Percentiles rank a stretch among this genome's conserved stretches.
Evolutionary conservation across 495 filamentous ascomycete species (phyloP).

Genomic region (Platismatia glauca): DNA sequence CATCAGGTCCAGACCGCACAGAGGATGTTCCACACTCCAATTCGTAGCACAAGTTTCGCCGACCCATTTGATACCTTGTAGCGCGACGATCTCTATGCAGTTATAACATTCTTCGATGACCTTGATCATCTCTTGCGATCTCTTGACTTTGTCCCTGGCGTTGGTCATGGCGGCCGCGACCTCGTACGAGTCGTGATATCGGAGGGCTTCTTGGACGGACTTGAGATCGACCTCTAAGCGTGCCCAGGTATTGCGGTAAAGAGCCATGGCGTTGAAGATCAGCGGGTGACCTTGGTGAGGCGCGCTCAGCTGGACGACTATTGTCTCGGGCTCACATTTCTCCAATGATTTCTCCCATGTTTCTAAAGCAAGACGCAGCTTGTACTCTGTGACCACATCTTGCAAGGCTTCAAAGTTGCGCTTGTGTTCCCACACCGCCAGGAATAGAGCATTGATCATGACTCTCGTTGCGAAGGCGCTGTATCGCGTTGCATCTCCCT

Average conservation of each 20-base stretch:
- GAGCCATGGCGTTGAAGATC: constrained; percentile 97
- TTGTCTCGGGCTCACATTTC: constrained; percentile 84
- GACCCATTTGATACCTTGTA: constrained; percentile 95
- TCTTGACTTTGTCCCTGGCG: constrained; percentile 84
- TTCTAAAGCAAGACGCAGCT: constrained; percentile 88
- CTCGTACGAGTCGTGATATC: constrained; percentile 94
- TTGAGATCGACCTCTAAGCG: constrained; percentile 93
- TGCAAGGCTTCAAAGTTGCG: constrained; percentile 91
- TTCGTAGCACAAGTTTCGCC: constrained; percentile 93
- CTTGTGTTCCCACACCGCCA: constrained; percentile 98
- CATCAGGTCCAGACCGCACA: constrained; percentile 95
- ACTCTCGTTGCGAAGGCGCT: constrained; percentile 96
- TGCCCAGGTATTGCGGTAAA: constrained; percentile 89
- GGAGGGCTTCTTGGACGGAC: constrained; percentile 88
- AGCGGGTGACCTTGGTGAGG: constrained; percentile 96
- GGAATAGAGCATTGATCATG: constrained; percentile 97
- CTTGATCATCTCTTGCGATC: constrained; percentile 95
- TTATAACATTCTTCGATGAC: constrained; percentile 97
- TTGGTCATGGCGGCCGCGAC: constrained; percentile 94
- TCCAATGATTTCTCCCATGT: constrained; percentile 97
- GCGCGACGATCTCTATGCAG: constrained; percentile 91
- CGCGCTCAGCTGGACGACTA: constrained; percentile 82
- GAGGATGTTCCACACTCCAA: constrained; percentile 97
- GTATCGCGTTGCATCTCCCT: constrained; percentile 83
- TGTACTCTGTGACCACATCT: constrained; percentile 97